Base-by-base conservation (phyloP, 306 rosid genomes). In the Cajanus cajan region DNA sequence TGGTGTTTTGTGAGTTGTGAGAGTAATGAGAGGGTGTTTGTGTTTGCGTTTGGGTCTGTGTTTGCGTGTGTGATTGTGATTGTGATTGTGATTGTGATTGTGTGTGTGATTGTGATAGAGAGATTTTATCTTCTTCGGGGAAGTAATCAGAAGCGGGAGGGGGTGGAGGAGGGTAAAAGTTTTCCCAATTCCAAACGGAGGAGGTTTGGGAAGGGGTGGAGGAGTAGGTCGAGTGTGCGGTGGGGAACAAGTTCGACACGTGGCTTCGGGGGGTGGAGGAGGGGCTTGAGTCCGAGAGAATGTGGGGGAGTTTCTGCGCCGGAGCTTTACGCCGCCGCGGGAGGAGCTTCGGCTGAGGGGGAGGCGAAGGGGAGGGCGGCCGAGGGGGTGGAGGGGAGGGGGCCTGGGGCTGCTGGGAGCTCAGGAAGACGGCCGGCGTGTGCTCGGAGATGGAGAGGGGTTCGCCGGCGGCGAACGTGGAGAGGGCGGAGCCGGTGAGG, bases 171-270 rank as follows among this genome's bases (percentile, higher is more conserved):
- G 99, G 99, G 45, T 84, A 88, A 86, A 91, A 91, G 39, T 89
- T 96, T 45, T 96, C 99, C 99, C 99, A 96, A 81, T 96, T 96
- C 99, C 99, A 96, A 21, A 91, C 67, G 0, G 99, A 91, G 12
- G 98, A 96, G 14, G 98, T 81, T 86, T 93, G 99, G 2, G 99
- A 96, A 44, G 98, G 99, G 8, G 99, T 96, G 12, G 89, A 78
- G 4, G 98, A 90, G 77, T 96, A 96, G 14, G 88, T 93, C 43
- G 97, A 93, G 47, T 87, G 82, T 1, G 90, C 98, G 1, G 93
- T 87, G 19, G 97, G 95, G 50, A 84, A 86, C 37, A 82, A 79
- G 45, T 74, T 63, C 0, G 96, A 89, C 8, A 70, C 66, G 40
- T 86, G 87, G 81, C 97, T 94, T 65, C 86, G 65, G 0, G 93